Base-by-base conservation (phyloP, 192 early-diverging fungal genomes). In the Cetraspora pellucida region DNA sequence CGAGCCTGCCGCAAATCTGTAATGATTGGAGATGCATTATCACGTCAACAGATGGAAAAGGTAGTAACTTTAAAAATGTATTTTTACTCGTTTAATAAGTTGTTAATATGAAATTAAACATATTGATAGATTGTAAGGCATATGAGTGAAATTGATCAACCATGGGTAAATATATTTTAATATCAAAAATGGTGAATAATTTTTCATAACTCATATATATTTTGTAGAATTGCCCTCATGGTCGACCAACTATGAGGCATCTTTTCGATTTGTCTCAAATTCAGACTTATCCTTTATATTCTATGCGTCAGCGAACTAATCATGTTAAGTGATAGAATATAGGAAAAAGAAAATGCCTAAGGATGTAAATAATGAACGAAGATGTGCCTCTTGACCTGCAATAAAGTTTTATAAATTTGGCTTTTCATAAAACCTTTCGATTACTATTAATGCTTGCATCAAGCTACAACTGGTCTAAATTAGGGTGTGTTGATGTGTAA, bases 191-290 rank as follows among this genome's bases (percentile, higher is more conserved):
- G 2, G 5, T 11, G 13, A 52, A 52, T 52, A 52, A 30, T 61
- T 74, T 25, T 27, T 60, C n/a, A 25, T 28, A 23, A 74, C 44
- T 28, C 17, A 49, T 45, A 44, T 30, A 84, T 13, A 14, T 25
- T 25, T 16, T 25, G 10, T 31, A 74, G 95, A 98, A 99, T 79
- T 97, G 96, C 77, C 97, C 97, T 21, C 97, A 99, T 78, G 97
- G 97, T 2, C 80, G 97, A 6, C 97, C 97, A 0, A 97, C 96
- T 1, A 95, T 98, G 89, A 86, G 97, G 59, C 94, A 97, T 80
- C 77, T 99, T 16, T 76, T 88, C 46, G 84, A 91, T 30, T 64
- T 91, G 10, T 74, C 72, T 16, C 23, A 74, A 30, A 59, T 57
- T 31, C 13, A 19, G 45, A 27, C 13, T 55, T 19, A 11, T 71